These are phyloP conservation scores for Colletotrichum viniferum DNA, from an alignment of 2,329 filamentous ascomycete genomes.

Conservation along the genomic window DNA sequence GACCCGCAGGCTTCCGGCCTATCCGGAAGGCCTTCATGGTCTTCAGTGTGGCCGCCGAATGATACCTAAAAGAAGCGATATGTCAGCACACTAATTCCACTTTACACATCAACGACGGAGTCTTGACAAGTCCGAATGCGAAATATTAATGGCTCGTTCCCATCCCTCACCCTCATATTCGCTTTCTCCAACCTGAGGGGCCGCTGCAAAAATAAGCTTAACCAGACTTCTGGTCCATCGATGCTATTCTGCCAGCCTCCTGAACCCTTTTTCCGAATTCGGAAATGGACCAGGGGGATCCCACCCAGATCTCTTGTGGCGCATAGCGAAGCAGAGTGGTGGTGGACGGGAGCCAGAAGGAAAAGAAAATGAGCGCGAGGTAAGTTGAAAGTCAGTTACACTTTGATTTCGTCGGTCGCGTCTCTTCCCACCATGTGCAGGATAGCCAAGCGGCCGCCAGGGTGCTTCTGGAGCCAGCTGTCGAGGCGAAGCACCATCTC, in stretches of 20 bases:
- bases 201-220: constrained; percentile 7
- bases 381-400: constrained; percentile 42
- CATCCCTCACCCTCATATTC: neutral
- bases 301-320: neutral
- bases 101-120: constrained; percentile 1
- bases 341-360: neutral
- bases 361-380: neutral
- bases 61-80: constrained; percentile 52
- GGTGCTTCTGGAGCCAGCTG: constrained; percentile 62
- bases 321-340: neutral
- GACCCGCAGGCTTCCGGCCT: constrained; percentile 56
- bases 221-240: constrained; percentile 15
- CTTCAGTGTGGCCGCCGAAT: constrained; percentile 54
- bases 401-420: constrained; percentile 63
- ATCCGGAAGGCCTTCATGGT: constrained; percentile 67
- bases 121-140: neutral
- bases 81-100: constrained; percentile 30
- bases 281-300: neutral
- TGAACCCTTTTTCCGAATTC: neutral
- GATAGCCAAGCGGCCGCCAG: constrained; percentile 63
- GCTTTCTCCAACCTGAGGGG: neutral
- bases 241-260: neutral
- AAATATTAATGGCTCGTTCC: constrained; percentile 13
- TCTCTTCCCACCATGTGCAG: constrained; percentile 66
- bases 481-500: constrained; percentile 60